Evolutionary conservation across 2,329 filamentous ascomycete genomes (phyloP), one percentile per base, ranked within the genome.

Genomic region (Rhynchosporium graminicola): DNA sequence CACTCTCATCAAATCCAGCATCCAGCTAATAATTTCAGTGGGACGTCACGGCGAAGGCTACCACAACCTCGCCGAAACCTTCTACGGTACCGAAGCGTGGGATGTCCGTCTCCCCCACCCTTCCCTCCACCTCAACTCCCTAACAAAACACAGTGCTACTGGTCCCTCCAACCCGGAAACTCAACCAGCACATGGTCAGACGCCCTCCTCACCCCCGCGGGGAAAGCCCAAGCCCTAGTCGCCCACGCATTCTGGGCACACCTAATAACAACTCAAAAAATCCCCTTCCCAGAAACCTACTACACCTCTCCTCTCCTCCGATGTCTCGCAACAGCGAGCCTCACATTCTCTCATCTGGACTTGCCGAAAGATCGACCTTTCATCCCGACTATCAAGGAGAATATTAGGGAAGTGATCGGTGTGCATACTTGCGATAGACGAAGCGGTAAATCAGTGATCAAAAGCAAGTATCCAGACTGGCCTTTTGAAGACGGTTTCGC

Each of bases 1-100:
- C 6, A 8, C n/a, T 26, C 36, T 15, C 12, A 9, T 6, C 20
- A 12, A 15, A 20, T 38, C 33, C 40, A 36, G 20, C 20, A 20
- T 20, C 5, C 68, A 65, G 69, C 70, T 67, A 70, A 29, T 56
- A n/a, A 43, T 3, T 28, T 15, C 20, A 71, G 69, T 90, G 74
- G 87, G 84, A 3, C 84, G 89, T 45, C 89, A 91, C 71, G 89
- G 88, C 28, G 82, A 91, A 74, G 88, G 88, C 12, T 84, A 77
- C 68, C 83, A 86, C 66, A 87, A 86, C 66, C 80, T 80, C 6
- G 87, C 87, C 13, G 86, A 90, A 76, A 78, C 79, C 20, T 87
- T 79, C 71, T 90, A 88, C 66, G 87, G 87, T 52, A 90, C 86
- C 0, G 80, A 84, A 3, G 85, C 84, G 2, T 91, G 88, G 88